Evolutionary conservation across 331 rosid genomes (phyloP).

Genomic region (Ulmus americana): DNA sequence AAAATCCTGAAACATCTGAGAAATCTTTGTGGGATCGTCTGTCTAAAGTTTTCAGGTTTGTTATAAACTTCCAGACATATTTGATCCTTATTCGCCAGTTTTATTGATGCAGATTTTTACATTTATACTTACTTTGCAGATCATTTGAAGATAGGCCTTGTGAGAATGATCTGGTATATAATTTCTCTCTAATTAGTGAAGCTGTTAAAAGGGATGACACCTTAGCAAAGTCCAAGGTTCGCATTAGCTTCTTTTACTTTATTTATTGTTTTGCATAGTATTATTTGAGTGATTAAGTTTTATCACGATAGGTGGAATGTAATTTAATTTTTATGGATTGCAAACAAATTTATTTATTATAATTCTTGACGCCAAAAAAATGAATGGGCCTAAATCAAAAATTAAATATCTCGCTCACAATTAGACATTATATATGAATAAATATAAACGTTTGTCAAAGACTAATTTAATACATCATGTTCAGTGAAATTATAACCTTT

Average conservation of each 20-base stretch:
- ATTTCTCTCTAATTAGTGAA: slow-evolving; percentile 44
- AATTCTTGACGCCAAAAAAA: no score
- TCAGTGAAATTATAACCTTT: no score
- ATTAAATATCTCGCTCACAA: neutral
- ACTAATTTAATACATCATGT: neutral
- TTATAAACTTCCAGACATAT: neutral
- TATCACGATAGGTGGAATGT: no score
- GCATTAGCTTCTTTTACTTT: slow-evolving; percentile 17
- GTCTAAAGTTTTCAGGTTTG: slow-evolving; percentile 40
- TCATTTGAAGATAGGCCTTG: slow-evolving; percentile 58
- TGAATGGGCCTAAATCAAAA: neutral
- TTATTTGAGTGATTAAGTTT: no score
- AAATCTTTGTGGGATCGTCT: slow-evolving; percentile 49
- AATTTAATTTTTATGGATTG: no score
- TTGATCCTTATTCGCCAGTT: neutral
- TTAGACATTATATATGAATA: neutral
- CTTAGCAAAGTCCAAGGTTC: slow-evolving; percentile 66
- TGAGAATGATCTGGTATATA: slow-evolving; percentile 51
- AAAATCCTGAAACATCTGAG: slow-evolving; percentile 33
- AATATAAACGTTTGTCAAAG: neutral
- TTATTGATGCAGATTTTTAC: slow-evolving; percentile 14
- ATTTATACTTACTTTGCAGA: slow-evolving; percentile 33
- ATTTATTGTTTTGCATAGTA: no score
- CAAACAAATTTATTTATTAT: no score
- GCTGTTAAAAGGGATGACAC: slow-evolving; percentile 47